Evolutionary conservation across 495 filamentous ascomycete genomes (phyloP).

Genomic region (Daldinia vernicosa): DNA sequence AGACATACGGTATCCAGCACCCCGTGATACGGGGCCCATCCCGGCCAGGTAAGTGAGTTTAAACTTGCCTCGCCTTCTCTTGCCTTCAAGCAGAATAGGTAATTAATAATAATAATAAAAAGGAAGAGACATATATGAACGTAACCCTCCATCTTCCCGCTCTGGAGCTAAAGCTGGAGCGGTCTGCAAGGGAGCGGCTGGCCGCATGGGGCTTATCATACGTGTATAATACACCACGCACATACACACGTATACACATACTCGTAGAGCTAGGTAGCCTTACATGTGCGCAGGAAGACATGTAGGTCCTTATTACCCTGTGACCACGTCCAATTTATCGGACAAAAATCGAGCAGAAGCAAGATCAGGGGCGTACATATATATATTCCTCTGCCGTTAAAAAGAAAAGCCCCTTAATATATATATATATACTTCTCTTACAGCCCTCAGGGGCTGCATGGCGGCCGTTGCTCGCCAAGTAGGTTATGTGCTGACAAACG

Average conservation of each 20-base stretch:
- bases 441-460: conserved; percentile 4
- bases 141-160: neutral
- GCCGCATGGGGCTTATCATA: neutral
- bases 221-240: neutral
- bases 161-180: neutral
- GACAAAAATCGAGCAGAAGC: neutral
- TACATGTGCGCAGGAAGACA: neutral
- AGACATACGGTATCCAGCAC: no score
- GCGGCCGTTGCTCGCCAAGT: conserved; percentile 18
- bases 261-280: neutral
- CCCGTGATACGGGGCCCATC: neutral
- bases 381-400: neutral
- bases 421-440: neutral
- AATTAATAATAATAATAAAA: neutral
- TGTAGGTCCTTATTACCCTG: neutral
- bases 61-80: neutral
- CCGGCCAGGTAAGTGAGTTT: neutral
- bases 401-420: conserved; percentile 6
- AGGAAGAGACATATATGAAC: neutral
- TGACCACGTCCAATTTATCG: neutral
- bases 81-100: neutral
- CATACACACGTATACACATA: neutral
- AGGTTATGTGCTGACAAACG: conserved; percentile 7
- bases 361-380: no score
- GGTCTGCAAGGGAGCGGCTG: conserved; percentile 2